phyloP scores from a whole-genome alignment of 1,284 basidiomycete species.

The Ustilago lituana region DNA sequence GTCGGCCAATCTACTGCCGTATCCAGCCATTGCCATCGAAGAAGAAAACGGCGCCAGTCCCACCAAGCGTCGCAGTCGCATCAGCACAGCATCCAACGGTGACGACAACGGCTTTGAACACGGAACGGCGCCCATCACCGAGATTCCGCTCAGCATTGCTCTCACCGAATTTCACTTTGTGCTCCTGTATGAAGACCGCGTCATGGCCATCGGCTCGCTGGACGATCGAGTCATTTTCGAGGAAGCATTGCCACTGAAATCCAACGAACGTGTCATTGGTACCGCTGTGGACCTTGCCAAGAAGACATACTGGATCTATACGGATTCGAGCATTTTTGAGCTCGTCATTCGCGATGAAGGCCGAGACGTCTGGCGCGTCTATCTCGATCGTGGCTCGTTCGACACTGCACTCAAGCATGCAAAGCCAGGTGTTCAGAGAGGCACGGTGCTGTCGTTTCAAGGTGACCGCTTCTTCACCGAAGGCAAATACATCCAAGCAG shows the following conservation, averaged over 20 bases:
- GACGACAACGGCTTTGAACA: constrained; percentile 19
- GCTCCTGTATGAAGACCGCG: constrained; percentile 81
- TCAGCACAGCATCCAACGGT: constrained; percentile 26
- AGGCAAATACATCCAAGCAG: constrained; percentile 86
- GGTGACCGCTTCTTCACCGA: constrained; percentile 84
- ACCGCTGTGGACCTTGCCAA: constrained; percentile 77
- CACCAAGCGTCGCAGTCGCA: constrained; percentile 19
- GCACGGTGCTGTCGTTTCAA: constrained; percentile 83
- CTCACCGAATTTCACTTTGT: constrained; percentile 94
- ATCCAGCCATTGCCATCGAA: constrained; percentile 45
- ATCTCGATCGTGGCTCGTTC: constrained; percentile 80
- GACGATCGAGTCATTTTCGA: constrained; percentile 86
- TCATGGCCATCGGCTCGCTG: constrained; percentile 81
- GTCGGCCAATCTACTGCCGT: constrained; percentile 71
- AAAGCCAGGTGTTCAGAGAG: constrained; percentile 84
- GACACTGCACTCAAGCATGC: constrained; percentile 82
- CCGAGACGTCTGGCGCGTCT: constrained; percentile 92
- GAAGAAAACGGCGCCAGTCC: constrained; percentile 17
- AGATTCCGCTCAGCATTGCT: constrained; percentile 74
- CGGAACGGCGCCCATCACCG: constrained; percentile 29
- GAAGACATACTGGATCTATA: constrained; percentile 94
- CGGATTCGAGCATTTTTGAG: constrained; percentile 88
- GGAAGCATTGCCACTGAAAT: constrained; percentile 70
- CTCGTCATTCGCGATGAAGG: constrained; percentile 87
- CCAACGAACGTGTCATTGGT: constrained; percentile 58